Evolutionary conservation across 1,284 basidiomycete species (phyloP), one percentile per base, ranked within the genome.

Genomic region (Sphaerobolus stellatus): DNA sequence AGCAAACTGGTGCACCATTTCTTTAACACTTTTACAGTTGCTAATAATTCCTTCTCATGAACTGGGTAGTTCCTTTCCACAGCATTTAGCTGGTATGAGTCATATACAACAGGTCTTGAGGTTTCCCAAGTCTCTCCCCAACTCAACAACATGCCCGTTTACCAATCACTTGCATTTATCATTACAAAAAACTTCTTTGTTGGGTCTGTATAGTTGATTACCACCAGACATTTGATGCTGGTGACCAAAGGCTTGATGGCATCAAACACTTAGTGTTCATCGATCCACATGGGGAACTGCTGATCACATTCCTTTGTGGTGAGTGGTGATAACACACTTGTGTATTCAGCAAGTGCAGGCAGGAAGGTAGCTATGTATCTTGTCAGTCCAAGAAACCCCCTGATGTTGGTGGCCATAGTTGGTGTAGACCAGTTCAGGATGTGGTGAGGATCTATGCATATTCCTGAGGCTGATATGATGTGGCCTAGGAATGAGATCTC

Each of bases 361-460:
- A n/a, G n/a, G n/a, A n/a, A n/a, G n/a, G n/a, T n/a, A n/a, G n/a
- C n/a, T n/a, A n/a, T n/a, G n/a, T n/a, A n/a, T n/a, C n/a, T 5
- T 53, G 53, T 67, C 0, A 78, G 58, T 0, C 76, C 75, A 0
- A 80, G 56, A 56, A 77, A 79, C 0, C 64, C 50, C 0, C 61
- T 54, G 0, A 75, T 67, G 13, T 75, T 65, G 0, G 58, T 63
- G 0, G 69, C 58, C 0, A 58, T 62, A 0, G 33, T 50, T 0
- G 72, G 72, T 0, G 9, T 25, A 0, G 68, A 69, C 76, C 74
- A 80, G 5, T 69, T 45, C 0, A 65, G 28, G 4, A 78, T 66
- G 54, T 77, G 74, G 5, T 18, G 6, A 0, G 61, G 48, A 43
- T 77, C 72, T 0, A 70, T 62, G 18, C 64, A 41, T 8, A 77